These are phyloP conservation scores for Gracilariopsis chorda DNA, from an alignment of 23 red algal genomes.

Conservation along the genomic window DNA sequence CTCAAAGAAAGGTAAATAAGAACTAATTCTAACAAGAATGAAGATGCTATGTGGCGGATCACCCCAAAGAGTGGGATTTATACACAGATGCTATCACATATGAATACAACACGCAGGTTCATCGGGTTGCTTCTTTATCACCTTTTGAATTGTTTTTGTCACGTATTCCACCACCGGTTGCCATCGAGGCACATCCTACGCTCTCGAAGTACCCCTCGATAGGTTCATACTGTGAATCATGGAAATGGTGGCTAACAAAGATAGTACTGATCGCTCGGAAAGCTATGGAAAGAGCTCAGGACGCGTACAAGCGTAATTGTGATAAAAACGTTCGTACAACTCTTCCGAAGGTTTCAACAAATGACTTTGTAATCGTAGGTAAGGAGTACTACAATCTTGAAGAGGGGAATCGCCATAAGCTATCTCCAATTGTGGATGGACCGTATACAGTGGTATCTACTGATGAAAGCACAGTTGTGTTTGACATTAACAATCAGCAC, in stretches of 20 bases:
- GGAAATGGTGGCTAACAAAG: not conserved
- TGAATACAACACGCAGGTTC: not conserved
- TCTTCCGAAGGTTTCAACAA: not conserved
- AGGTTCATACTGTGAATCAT: not conserved
- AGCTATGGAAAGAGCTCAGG: not conserved
- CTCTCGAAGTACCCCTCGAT: not conserved
- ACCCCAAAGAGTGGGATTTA: not conserved
- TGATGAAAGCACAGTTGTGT: not conserved
- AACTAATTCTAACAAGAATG: too few species aligned
- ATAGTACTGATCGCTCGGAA: not conserved
- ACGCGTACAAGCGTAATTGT: not conserved
- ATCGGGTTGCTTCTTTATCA: not conserved
- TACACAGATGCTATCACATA: not conserved
- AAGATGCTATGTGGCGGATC: not conserved
- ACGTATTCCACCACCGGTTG: not conserved
- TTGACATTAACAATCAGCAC: not conserved
- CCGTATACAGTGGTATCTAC: slow-evolving; percentile 22
- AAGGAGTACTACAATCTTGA: slow-evolving; percentile 8
- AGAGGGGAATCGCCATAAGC: not conserved
- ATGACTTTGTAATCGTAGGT: not conserved
- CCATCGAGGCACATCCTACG: not conserved
- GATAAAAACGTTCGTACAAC: not conserved
- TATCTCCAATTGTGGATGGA: slow-evolving; percentile 29
- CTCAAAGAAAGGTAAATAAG: too few species aligned
- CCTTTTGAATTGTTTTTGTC: not conserved